Evolutionary conservation across 2,329 filamentous ascomycete species (phyloP).

Genomic region (Penicillium sclerotigenum): DNA sequence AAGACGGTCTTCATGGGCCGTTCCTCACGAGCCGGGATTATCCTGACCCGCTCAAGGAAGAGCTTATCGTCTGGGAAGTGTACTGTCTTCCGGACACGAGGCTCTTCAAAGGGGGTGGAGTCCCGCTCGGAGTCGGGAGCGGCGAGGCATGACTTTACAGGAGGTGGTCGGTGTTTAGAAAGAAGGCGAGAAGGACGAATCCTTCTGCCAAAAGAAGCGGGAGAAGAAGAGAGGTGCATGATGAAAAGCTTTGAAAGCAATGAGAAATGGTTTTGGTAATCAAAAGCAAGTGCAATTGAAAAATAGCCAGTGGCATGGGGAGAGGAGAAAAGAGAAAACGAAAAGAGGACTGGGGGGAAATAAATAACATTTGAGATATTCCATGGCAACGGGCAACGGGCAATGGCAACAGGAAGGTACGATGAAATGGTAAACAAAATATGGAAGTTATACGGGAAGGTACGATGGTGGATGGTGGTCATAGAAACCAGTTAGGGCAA

Average conservation of each 20-base stretch:
- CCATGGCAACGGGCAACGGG: background rate
- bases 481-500: background rate
- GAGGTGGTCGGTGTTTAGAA: background rate
- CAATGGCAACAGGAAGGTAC: background rate
- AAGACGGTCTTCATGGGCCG: background rate
- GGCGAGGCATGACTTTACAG: constrained; percentile 1
- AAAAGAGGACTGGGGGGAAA: background rate
- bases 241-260: background rate
- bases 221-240: background rate
- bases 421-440: background rate
- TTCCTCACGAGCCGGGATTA: background rate
- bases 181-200: background rate
- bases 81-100: background rate
- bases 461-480: background rate
- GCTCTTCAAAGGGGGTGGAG: background rate
- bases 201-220: background rate
- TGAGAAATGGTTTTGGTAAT: background rate
- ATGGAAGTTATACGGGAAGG: background rate
- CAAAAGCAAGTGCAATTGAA: background rate
- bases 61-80: background rate
- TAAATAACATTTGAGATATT: background rate
- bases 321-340: constrained; percentile 1
- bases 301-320: constrained; percentile 6
- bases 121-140: background rate
- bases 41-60: background rate